Evolutionary conservation across 805 yeast species (phyloP), one percentile per base, ranked within the genome.

Genomic region (Ogataea glucozyma): DNA sequence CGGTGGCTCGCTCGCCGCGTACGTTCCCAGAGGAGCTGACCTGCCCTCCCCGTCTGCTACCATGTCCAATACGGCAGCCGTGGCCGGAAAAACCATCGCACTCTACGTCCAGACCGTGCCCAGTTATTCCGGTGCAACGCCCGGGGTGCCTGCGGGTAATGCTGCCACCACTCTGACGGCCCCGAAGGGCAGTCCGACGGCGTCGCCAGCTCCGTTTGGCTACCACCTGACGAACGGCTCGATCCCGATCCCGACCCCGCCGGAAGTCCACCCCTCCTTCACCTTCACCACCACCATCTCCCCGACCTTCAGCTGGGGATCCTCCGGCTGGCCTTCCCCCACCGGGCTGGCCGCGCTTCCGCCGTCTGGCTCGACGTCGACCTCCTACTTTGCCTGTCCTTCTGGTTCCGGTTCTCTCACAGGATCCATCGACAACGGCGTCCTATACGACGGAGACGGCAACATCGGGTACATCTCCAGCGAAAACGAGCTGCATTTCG

Each of bases 191-290:
- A n/a, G 19, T 13, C 6, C 31, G 4, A 19, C 14, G 13, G 32
- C 6, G 10, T 17, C 32, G 6, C 6, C 21, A 3, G 32, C 32
- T 17, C 20, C 20, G 2, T 23, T 17, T 14, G 38, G 30, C 20
- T 34, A 34, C 38, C 14, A 24, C 9, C 4, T 34, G 30, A 34
- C 38, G 10, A 34, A 34, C 27, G 12, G 19, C 24, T 34, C 38
- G 6, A 9, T 18, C 6, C 18, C 38, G 16, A 18, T 18, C 7
- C 5, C 16, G 19, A 16, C 27, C 10, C 22, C 22, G 16, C 26
- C 20, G 16, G 21, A 13, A 6, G 16, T n/a, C 9, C 22, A 27
- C 17, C 14, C 13, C 22, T 11, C 30, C 11, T 23, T 14, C 38
- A 22, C 38, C 4, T 4, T 30, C 8, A 13, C n/a, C 19, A 5